These are phyloP conservation scores for Drechslerella dactyloides DNA, from an alignment of 2,329 filamentous ascomycete genomes.

Conservation along the genomic window DNA sequence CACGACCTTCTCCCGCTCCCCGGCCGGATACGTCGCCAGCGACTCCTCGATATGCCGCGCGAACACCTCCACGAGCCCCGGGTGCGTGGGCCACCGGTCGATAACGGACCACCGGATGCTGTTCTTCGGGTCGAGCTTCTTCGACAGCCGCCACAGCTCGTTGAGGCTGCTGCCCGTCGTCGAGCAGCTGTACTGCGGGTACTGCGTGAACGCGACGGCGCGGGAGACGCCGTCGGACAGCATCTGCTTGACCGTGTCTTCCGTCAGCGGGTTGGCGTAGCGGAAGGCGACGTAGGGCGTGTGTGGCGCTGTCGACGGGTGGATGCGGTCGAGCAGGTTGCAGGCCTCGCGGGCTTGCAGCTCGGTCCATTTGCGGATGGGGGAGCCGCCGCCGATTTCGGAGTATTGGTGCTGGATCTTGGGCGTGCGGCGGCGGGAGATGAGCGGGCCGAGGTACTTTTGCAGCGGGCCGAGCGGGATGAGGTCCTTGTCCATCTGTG, in stretches of 20 bases:
- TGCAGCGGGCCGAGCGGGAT: constrained; percentile 95
- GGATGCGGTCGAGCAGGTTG: constrained; percentile 89
- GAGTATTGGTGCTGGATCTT: constrained; percentile 97
- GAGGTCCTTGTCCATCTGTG: constrained; percentile 84
- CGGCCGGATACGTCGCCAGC: constrained; percentile 80
- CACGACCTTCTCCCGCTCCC: constrained; percentile 78
- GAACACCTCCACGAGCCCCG: constrained; percentile 87
- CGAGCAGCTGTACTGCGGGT: constrained; percentile 97
- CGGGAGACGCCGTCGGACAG: constrained; percentile 89
- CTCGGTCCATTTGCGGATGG: constrained; percentile 97
- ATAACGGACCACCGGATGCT: constrained; percentile 96
- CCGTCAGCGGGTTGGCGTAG: constrained; percentile 90
- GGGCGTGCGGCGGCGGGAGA: constrained; percentile 83
- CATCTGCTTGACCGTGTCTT: constrained; percentile 85
- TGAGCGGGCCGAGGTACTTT: constrained; percentile 85
- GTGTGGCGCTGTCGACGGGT: constrained; percentile 91
- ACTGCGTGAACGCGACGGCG: constrained; percentile 96
- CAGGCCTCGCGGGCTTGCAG: constrained; percentile 94
- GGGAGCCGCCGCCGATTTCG: constrained; percentile 94
- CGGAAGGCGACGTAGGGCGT: constrained; percentile 98
- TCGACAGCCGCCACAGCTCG: constrained; percentile 91
- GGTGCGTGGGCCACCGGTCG: constrained; percentile 93
- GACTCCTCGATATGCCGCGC: constrained; percentile 89
- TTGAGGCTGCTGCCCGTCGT: constrained; percentile 96
- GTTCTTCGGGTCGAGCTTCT: constrained; percentile 71